Conservation (phyloP, 805 yeast genomes). For the Kodamaea nitidulidarum region DNA sequence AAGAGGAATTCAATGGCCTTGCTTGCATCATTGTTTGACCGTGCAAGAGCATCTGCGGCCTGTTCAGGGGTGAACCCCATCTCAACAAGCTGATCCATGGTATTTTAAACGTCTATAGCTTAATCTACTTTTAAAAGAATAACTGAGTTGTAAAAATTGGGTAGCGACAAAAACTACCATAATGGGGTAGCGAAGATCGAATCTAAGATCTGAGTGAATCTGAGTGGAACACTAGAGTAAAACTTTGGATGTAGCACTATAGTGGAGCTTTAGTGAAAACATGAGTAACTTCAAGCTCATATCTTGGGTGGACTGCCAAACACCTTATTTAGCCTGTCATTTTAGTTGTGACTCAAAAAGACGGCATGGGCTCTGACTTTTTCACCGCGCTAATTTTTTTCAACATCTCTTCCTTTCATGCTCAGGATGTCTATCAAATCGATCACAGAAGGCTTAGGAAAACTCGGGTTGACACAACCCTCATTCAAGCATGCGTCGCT, state of each 20-base stretch:
- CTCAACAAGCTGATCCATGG: constrained; percentile 19
- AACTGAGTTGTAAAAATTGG: too few relatives aligned
- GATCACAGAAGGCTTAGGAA: constrained; percentile 31
- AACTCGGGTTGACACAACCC: constrained; percentile 43
- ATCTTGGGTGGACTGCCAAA: too few relatives aligned
- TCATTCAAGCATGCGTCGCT: constrained; percentile 46
- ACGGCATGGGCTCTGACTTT: not conserved
- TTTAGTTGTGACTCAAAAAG: not conserved
- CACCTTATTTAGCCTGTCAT: too few relatives aligned
- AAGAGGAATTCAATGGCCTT: constrained; percentile 36
- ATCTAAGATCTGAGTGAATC: too few relatives aligned
- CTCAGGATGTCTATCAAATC: constrained; percentile 12
- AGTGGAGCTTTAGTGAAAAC: too few relatives aligned
- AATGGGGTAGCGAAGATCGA: too few relatives aligned
- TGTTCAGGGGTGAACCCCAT: constrained; percentile 41
- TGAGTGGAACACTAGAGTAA: too few relatives aligned
- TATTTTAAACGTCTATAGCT: too few relatives aligned
- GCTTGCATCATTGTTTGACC: constrained; percentile 26
- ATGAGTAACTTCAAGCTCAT: too few relatives aligned
- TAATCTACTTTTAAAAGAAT: too few relatives aligned
- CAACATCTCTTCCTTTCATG: constrained; percentile 2
- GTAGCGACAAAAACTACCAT: too few relatives aligned
- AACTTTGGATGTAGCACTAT: too few relatives aligned
- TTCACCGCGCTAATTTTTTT: constrained; percentile 5
- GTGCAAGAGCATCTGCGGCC: constrained; percentile 35